phyloP scores from a whole-genome alignment of 1,284 basidiomycete genomes.

The Sanguinoderma infundibulare region DNA sequence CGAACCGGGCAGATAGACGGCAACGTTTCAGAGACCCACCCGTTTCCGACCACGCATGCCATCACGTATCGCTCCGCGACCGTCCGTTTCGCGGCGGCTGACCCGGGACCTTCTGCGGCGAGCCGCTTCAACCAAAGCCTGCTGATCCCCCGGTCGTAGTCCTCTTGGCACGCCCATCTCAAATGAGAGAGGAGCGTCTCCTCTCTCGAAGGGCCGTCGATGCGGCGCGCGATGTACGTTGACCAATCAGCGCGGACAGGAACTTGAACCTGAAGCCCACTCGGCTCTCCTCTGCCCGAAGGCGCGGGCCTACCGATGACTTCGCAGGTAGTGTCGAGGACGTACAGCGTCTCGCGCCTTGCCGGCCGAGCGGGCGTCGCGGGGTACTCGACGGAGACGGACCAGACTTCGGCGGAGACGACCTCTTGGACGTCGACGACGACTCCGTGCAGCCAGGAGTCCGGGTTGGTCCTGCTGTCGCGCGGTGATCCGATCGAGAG shows the following conservation, averaged over 20 bases:
- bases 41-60: conserved; percentile 69
- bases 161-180: conserved; percentile 69
- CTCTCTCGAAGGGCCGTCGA: conserved; percentile 1
- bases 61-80: conserved; percentile 67
- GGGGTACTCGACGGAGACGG: conserved; percentile 42
- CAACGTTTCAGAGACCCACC: conserved; percentile 50
- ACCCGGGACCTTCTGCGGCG: conserved; percentile 45
- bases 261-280: no score
- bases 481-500: conserved; percentile 50
- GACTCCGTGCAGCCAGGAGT: conserved; percentile 39
- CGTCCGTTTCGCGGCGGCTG: conserved; percentile 45
- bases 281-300: no score
- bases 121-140: conserved; percentile 59
- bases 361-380: not conserved
- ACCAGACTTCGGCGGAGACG: conserved; percentile 64
- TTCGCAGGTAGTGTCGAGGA: conserved; percentile 73
- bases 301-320: conserved; percentile 59
- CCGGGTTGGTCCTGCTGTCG: conserved; percentile 27
- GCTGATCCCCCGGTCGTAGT: conserved; percentile 70
- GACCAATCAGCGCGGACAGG: conserved; percentile 67
- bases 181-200: conserved; percentile 41
- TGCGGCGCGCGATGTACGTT: conserved; percentile 47
- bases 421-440: conserved; percentile 54
- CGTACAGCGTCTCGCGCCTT: conserved; percentile 46
- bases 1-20: not conserved